These are phyloP conservation scores for Microdochium trichocladiopsis DNA, from an alignment of 2,329 filamentous ascomycete species.

Conservation along the genomic window DNA sequence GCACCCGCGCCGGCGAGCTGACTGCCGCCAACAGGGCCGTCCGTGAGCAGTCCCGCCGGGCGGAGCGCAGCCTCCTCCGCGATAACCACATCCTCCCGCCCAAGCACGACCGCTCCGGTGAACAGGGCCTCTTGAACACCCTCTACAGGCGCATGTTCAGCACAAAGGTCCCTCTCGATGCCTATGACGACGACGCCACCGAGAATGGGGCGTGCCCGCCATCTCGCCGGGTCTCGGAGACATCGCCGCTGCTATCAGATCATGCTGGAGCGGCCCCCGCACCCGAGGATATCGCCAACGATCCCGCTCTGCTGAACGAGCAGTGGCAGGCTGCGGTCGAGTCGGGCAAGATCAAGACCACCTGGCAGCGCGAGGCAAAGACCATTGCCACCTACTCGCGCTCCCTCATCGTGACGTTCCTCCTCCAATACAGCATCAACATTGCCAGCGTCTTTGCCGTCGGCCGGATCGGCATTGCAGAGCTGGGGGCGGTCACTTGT, in stretches of 20 bases:
- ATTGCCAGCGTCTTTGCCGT: conserved; percentile 75
- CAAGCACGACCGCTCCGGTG: conserved; percentile 36
- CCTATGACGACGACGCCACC: conserved; percentile 30
- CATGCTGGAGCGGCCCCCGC: neutral
- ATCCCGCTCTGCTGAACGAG: conserved; percentile 53
- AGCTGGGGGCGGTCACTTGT: conserved; percentile 58
- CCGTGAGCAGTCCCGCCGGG: conserved; percentile 46
- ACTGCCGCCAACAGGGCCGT: conserved; percentile 46
- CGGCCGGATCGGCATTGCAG: conserved; percentile 65
- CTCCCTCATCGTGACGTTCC: conserved; percentile 66
- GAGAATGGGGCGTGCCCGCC: conserved; percentile 22
- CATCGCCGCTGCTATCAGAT: conserved; percentile 22
- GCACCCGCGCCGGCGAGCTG: conserved; percentile 24
- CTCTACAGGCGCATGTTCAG: conserved; percentile 42
- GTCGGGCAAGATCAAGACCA: conserved; percentile 76
- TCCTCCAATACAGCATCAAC: conserved; percentile 80
- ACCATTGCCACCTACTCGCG: conserved; percentile 66
- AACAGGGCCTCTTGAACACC: conserved; percentile 27
- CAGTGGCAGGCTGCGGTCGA: conserved; percentile 84
- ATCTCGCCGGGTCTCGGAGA: conserved; percentile 18
- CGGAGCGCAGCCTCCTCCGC: conserved; percentile 53
- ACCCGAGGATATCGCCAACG: conserved; percentile 32
- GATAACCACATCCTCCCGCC: conserved; percentile 61
- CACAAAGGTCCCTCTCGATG: conserved; percentile 39
- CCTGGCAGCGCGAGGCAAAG: conserved; percentile 84